phyloP scores from a whole-genome alignment of 345 rosid species.

The Diplotaxis tenuifolia region DNA sequence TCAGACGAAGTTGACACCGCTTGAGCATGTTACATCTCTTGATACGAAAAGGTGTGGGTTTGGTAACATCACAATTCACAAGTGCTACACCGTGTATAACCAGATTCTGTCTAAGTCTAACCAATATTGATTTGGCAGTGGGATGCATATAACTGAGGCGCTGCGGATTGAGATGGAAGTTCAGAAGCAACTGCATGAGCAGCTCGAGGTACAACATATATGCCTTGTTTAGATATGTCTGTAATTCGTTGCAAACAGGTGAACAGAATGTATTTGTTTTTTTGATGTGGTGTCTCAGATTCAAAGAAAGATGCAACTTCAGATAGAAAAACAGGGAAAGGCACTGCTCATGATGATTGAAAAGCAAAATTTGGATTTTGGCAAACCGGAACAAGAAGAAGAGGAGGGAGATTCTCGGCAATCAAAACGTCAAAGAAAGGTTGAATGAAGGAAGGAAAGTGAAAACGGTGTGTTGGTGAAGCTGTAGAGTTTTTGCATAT shows the following conservation, averaged over 20 bases:
- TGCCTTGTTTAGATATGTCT: background rate
- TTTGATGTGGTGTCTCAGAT: conserved; percentile 46
- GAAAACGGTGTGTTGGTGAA: background rate
- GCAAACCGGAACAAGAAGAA: conserved; percentile 39
- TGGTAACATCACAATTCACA: conserved; percentile 1
- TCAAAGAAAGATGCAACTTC: conserved; percentile 76
- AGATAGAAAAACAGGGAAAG: conserved; percentile 82
- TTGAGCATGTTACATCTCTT: conserved; percentile 60
- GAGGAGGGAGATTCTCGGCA: conserved; percentile 36
- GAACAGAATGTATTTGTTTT: background rate
- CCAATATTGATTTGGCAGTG: conserved; percentile 46
- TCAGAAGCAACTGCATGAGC: conserved; percentile 84
- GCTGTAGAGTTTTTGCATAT: background rate
- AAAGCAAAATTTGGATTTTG: conserved; percentile 57
- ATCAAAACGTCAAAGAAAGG: conserved; percentile 57
- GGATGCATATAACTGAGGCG: conserved; percentile 77
- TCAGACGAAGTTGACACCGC: conserved; percentile 55
- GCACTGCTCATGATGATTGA: conserved; percentile 62
- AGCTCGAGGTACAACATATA: conserved; percentile 42
- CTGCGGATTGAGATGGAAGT: conserved; percentile 86
- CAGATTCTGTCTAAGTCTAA: background rate
- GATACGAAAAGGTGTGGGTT: conserved; percentile 79
- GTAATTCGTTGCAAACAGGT: background rate
- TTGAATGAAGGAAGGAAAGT: conserved; percentile 33
- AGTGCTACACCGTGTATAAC: background rate